Percentiles rank a stretch among this genome's conserved stretches.
These are phyloP conservation scores for Trichocladium uniseriatum DNA, from an alignment of 495 filamentous ascomycete genomes.

Conservation along the genomic window DNA sequence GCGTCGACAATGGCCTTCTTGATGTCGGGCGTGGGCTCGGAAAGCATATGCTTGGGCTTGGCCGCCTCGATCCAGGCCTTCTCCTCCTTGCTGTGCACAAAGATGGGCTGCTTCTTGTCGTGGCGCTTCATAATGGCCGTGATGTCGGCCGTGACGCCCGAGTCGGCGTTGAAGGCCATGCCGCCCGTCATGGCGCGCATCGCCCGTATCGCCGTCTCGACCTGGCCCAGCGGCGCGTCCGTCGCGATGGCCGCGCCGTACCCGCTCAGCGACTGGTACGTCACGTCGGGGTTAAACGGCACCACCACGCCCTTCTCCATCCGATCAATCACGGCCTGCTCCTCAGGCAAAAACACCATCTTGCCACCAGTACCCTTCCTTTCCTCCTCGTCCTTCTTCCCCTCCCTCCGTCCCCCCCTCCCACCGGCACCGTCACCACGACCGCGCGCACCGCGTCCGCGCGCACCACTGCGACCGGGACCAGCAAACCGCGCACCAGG, in stretches of 20 bases:
- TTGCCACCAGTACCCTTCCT: conserved; percentile 1
- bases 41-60: conserved; percentile 7
- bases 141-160: conserved; percentile 17
- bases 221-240: conserved; percentile 15
- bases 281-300: conserved; percentile 18
- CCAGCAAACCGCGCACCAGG: not conserved
- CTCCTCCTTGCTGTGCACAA: conserved; percentile 26
- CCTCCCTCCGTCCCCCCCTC: not conserved
- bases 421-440: not conserved
- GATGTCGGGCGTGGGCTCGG: conserved; percentile 16
- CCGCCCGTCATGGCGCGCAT: conserved; percentile 28
- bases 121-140: conserved; percentile 10
- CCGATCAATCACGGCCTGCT: conserved; percentile 15
- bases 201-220: conserved; percentile 21
- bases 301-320: conserved; percentile 23
- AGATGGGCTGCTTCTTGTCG: conserved; percentile 20
- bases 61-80: conserved; percentile 28
- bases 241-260: conserved; percentile 28
- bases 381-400: not conserved
- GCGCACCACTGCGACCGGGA: not conserved
- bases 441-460: not conserved
- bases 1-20: conserved; percentile 32
- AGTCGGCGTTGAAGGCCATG: conserved; percentile 19
- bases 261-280: conserved; percentile 16
- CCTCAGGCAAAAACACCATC: conserved; percentile 13